phyloP scores from a whole-genome alignment of 257 asterid genomes.

The Datura wrightii region DNA sequence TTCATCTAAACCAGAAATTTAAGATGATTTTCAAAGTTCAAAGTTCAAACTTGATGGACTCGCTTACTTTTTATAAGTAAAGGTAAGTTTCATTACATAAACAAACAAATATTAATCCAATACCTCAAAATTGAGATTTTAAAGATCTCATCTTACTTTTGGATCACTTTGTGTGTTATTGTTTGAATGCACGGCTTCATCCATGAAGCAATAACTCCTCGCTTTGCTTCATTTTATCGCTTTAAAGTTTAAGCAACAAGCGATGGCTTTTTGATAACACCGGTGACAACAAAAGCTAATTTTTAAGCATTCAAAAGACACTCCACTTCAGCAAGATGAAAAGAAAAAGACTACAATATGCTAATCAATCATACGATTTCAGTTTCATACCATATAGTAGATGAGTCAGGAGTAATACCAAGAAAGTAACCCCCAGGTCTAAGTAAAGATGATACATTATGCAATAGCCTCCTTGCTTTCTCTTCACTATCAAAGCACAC shows the following conservation, averaged over 20 bases:
- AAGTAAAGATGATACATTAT: slow-evolving; percentile 84
- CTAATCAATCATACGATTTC: neutral
- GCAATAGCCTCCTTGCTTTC: slow-evolving; percentile 72
- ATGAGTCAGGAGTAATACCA: slow-evolving; percentile 96
- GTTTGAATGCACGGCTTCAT: neutral
- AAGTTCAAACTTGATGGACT: slow-evolving; percentile 5
- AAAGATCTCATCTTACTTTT: neutral
- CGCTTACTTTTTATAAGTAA: neutral
- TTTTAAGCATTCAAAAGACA: slow-evolving; percentile 1
- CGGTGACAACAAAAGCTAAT: neutral
- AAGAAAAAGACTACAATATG: neutral
- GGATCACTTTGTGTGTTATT: neutral
- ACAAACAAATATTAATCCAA: neutral
- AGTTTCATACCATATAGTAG: slow-evolving; percentile 88
- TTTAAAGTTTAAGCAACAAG: neutral
- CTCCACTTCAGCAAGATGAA: neutral
- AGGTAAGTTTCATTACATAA: neutral
- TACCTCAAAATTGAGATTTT: neutral
- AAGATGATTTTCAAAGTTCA: neutral
- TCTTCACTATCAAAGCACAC: slow-evolving; percentile 90
- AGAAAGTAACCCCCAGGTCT: slow-evolving; percentile 97
- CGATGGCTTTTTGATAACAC: neutral
- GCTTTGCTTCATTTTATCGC: neutral
- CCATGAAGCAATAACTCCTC: neutral
- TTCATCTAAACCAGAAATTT: neutral